A percentile compares a stretch with the other conserved stretches of the same genome.
These are phyloP conservation scores for Tetramitus jugosus DNA, from an alignment of 208 protist genomes.

Conservation along the genomic window DNA sequence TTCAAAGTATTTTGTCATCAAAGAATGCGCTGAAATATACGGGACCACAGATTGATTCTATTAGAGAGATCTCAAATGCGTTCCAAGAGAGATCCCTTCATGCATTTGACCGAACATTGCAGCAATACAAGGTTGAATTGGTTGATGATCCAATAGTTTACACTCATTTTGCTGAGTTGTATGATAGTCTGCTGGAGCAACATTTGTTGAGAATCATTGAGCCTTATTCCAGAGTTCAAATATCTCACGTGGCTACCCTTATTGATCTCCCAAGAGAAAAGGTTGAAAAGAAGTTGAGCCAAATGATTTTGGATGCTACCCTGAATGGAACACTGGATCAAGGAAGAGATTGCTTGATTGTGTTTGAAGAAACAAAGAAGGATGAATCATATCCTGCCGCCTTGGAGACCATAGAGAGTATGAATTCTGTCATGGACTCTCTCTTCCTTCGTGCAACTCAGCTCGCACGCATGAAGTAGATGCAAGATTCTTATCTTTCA, in stretches of 20 bases:
- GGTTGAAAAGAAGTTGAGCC: slow-evolving; percentile 74
- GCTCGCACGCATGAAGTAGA: too few relatives aligned
- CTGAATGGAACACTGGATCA: slow-evolving; percentile 64
- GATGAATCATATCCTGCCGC: slow-evolving; percentile 45
- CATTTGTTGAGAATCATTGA: slow-evolving; percentile 89
- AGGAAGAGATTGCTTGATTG: slow-evolving; percentile 41
- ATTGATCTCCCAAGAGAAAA: slow-evolving; percentile 59
- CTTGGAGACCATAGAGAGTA: slow-evolving; percentile 54
- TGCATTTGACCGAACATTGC: slow-evolving; percentile 71
- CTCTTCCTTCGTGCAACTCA: slow-evolving; percentile 43
- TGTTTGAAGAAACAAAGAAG: slow-evolving; percentile 39
- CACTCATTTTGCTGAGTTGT: slow-evolving; percentile 82
- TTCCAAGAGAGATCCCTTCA: slow-evolving; percentile 83
- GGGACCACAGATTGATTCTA: slow-evolving; percentile 74
- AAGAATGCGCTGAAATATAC: slow-evolving; percentile 84
- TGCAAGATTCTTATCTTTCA: too few relatives aligned
- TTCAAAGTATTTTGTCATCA: slow-evolving; percentile 55
- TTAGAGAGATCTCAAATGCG: slow-evolving; percentile 82
- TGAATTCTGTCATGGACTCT: slow-evolving; percentile 58
- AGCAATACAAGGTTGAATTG: slow-evolving; percentile 40
- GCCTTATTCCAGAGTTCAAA: slow-evolving; percentile 91
- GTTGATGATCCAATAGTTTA: slow-evolving; percentile 65
- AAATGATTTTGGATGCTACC: slow-evolving; percentile 98
- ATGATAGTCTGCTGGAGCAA: slow-evolving; percentile 86
- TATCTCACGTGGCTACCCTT: slow-evolving; percentile 78